These are phyloP conservation scores for Erodium moschatum DNA, from an alignment of 441 rosid genomes.

Conservation along the genomic window DNA sequence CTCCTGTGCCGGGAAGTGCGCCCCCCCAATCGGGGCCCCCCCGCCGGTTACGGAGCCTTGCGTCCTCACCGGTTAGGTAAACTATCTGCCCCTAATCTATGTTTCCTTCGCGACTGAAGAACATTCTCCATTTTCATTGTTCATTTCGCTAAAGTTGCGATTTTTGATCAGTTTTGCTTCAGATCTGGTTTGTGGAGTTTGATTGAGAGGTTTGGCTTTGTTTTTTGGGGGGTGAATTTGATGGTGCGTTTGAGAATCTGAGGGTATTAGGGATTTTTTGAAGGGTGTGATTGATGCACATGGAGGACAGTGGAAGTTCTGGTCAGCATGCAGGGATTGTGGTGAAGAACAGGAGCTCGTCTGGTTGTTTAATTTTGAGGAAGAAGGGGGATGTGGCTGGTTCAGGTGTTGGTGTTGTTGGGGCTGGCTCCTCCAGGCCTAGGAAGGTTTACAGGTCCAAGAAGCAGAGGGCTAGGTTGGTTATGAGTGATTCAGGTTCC, in stretches of 20 bases:
- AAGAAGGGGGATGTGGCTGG: slow-evolving; percentile 18
- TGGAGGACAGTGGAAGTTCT: slow-evolving; percentile 23
- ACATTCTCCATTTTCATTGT: not conserved
- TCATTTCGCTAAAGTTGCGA: not conserved
- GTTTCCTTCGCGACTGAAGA: not conserved
- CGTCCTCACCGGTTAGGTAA: slow-evolving; percentile 1
- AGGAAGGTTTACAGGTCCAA: slow-evolving; percentile 9
- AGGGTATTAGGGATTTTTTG: not conserved
- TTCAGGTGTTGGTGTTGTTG: not conserved
- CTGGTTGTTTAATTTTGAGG: slow-evolving; percentile 22
- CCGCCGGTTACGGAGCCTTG: slow-evolving; percentile 4
- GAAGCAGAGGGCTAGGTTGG: slow-evolving; percentile 18
- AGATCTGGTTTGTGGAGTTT: slow-evolving; percentile 11
- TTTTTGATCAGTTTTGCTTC: slow-evolving; percentile 5
- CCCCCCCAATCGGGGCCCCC: not conserved
- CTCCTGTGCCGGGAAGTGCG: not conserved
- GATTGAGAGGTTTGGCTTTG: not conserved
- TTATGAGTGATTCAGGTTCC: slow-evolving; percentile 20
- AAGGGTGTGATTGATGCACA: not conserved
- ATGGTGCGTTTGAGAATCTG: not conserved
- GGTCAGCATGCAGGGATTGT: slow-evolving; percentile 17
- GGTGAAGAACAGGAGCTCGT: slow-evolving; percentile 22
- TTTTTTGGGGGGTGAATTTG: not conserved
- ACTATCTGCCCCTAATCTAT: not conserved
- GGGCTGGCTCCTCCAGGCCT: slow-evolving; percentile 2